A percentile compares a stretch with the other conserved stretches of the same genome.
These are phyloP conservation scores for Plectosphaerella cucumerina DNA, from an alignment of 2,329 filamentous ascomycete species.

Conservation along the genomic window DNA sequence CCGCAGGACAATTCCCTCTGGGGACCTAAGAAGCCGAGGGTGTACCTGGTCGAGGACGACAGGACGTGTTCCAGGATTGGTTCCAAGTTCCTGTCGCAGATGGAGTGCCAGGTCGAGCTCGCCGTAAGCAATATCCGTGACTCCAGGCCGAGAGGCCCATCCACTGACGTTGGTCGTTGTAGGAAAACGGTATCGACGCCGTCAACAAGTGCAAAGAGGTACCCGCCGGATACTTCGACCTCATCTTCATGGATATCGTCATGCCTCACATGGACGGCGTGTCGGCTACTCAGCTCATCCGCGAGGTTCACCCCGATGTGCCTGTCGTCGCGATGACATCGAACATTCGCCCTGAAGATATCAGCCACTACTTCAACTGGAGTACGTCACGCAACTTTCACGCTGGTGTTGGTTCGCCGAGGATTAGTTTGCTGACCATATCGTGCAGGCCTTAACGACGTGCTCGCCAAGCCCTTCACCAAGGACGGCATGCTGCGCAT, in stretches of 20 bases:
- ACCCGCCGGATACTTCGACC: slow-evolving; percentile 49
- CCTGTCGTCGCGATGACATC: slow-evolving; percentile 99
- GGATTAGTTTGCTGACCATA: neutral
- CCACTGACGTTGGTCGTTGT: neutral
- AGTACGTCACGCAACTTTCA: too few species aligned
- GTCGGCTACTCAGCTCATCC: slow-evolving; percentile 88
- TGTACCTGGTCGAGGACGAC: slow-evolving; percentile 86
- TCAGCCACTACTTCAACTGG: slow-evolving; percentile 85
- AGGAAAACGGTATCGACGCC: slow-evolving; percentile 78
- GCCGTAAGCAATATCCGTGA: slow-evolving; percentile 45
- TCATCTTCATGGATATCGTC: slow-evolving; percentile 90
- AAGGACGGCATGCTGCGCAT: slow-evolving; percentile 79
- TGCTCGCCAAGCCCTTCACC: slow-evolving; percentile 95
- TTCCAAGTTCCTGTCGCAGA: slow-evolving; percentile 61
- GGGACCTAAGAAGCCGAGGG: slow-evolving; percentile 65
- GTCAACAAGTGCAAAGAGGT: slow-evolving; percentile 71
- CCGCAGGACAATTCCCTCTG: slow-evolving; percentile 42
- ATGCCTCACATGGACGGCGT: slow-evolving; percentile 97
- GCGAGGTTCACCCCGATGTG: slow-evolving; percentile 74
- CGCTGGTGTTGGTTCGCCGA: neutral
- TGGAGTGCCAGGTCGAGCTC: slow-evolving; percentile 64
- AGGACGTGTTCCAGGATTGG: slow-evolving; percentile 64
- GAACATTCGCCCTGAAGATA: slow-evolving; percentile 94
- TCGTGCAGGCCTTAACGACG: slow-evolving; percentile 87
- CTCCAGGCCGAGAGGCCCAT: neutral